These are phyloP conservation scores for Rhizopus delemar DNA, from an alignment of 371 early-diverging fungal genomes.

Conservation along the genomic window DNA sequence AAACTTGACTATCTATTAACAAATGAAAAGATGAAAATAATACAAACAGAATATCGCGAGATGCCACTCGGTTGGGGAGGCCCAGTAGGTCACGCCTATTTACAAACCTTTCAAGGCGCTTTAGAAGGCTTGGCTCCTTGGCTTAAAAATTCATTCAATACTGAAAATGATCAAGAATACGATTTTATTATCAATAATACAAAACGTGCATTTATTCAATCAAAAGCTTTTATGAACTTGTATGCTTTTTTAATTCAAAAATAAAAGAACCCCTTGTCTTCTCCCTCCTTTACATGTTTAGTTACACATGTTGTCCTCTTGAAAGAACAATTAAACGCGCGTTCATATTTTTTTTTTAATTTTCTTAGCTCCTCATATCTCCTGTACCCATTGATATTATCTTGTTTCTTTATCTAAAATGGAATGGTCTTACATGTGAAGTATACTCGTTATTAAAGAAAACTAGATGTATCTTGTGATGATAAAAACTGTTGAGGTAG, in stretches of 20 bases:
- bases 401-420: too few relatives aligned
- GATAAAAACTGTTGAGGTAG: too few relatives aligned
- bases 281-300: background rate
- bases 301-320: background rate
- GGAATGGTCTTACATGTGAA: too few relatives aligned
- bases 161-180: constrained; percentile 20
- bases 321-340: background rate
- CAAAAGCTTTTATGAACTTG: constrained; percentile 35
- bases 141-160: constrained; percentile 72
- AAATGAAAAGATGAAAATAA: constrained; percentile 23
- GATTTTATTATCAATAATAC: constrained; percentile 12
- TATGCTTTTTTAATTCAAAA: constrained; percentile 43
- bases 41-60: constrained; percentile 43
- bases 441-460: too few relatives aligned
- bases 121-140: constrained; percentile 95
- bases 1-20: constrained; percentile 32
- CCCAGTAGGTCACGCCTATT: constrained; percentile 34
- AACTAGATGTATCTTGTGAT: too few relatives aligned
- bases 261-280: background rate
- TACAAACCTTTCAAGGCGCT: constrained; percentile 35
- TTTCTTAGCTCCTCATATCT: too few relatives aligned
- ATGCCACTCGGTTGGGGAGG: constrained; percentile 46
- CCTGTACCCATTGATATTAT: too few relatives aligned
- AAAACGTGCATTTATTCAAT: constrained; percentile 19
- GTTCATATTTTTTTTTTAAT: too few relatives aligned